These are phyloP conservation scores for Goffeauzyma gilvescens DNA, from an alignment of 768 basidiomycete species.

Conservation along the genomic window DNA sequence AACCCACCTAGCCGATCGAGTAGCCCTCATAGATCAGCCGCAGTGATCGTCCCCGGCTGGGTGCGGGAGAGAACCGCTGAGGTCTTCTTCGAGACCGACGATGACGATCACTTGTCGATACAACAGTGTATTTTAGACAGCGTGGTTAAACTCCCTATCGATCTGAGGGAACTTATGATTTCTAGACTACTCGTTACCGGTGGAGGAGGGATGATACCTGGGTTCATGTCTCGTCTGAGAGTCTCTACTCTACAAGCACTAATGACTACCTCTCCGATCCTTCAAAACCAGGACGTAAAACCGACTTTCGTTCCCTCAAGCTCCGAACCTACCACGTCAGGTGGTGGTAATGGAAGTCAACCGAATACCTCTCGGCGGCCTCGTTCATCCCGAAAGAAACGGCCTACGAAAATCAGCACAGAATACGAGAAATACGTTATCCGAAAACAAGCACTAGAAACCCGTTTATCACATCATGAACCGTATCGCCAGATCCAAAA, in stretches of 20 bases:
- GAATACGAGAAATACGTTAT: slow-evolving; percentile 7
- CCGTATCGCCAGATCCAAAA: slow-evolving; percentile 51
- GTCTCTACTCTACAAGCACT: slow-evolving; percentile 52
- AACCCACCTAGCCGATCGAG: too few species aligned
- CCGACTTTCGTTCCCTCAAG: not conserved
- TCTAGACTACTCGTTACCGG: slow-evolving; percentile 72
- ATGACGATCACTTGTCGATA: slow-evolving; percentile 67
- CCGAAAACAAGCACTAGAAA: slow-evolving; percentile 38
- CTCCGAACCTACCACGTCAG: not conserved
- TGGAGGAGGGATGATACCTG: slow-evolving; percentile 77
- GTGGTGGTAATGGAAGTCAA: not conserved
- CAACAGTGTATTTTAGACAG: slow-evolving; percentile 51
- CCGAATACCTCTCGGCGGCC: slow-evolving; percentile 1
- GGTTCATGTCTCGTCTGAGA: slow-evolving; percentile 78
- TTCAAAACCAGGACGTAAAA: not conserved
- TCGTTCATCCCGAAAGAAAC: slow-evolving; percentile 10
- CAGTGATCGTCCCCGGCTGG: slow-evolving; percentile 86
- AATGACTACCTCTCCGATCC: slow-evolving; percentile 16
- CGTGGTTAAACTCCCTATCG: slow-evolving; percentile 63
- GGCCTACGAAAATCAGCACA: not conserved
- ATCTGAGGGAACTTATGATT: slow-evolving; percentile 65
- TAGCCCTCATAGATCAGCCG: too few species aligned
- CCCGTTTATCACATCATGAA: too few species aligned
- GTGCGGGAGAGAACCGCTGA: slow-evolving; percentile 79
- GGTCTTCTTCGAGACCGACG: slow-evolving; percentile 71